phyloP scores from a whole-genome alignment of 2,329 filamentous ascomycete species.

The Tolypocladium cylindrosporum region DNA sequence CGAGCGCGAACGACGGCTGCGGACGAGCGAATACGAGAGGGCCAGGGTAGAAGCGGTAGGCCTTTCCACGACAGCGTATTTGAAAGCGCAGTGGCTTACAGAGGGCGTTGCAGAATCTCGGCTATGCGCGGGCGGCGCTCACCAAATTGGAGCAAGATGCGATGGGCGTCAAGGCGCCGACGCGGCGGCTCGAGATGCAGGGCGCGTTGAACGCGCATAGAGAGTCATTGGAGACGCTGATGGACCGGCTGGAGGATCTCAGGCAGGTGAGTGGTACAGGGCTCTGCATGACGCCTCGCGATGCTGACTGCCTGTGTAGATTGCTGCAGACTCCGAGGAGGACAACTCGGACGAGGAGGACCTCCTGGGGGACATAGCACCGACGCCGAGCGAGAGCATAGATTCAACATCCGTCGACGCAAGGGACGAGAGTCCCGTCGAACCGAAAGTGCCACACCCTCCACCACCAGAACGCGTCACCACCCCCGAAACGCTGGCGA shows the following conservation, averaged over 20 bases:
- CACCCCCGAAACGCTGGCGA: not conserved
- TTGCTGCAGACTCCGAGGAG: conserved; percentile 23
- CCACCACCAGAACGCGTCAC: not conserved
- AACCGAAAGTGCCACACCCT: conserved; percentile 9
- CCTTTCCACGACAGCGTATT: conserved; percentile 14
- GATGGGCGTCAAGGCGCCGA: conserved; percentile 44
- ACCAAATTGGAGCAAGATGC: conserved; percentile 62
- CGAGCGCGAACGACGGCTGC: conserved; percentile 46
- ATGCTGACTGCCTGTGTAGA: conserved; percentile 12
- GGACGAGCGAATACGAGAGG: conserved; percentile 56
- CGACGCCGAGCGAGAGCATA: conserved; percentile 43
- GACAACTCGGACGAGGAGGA: conserved; percentile 46
- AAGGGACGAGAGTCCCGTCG: conserved; percentile 8
- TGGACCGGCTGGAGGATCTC: conserved; percentile 57
- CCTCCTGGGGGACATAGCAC: conserved; percentile 42
- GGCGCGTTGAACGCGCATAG: conserved; percentile 54
- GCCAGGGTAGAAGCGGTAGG: conserved; percentile 30
- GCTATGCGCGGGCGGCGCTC: conserved; percentile 59
- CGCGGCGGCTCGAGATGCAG: conserved; percentile 51
- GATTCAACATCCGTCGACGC: conserved; percentile 26
- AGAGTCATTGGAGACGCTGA: conserved; percentile 54
- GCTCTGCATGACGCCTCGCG: not conserved
- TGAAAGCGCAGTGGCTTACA: not conserved
- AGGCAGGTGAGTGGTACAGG: conserved; percentile 39
- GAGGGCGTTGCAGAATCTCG: conserved; percentile 47